Base-by-base conservation (phyloP, 257 asterid species). In the Henckelia pumila region DNA sequence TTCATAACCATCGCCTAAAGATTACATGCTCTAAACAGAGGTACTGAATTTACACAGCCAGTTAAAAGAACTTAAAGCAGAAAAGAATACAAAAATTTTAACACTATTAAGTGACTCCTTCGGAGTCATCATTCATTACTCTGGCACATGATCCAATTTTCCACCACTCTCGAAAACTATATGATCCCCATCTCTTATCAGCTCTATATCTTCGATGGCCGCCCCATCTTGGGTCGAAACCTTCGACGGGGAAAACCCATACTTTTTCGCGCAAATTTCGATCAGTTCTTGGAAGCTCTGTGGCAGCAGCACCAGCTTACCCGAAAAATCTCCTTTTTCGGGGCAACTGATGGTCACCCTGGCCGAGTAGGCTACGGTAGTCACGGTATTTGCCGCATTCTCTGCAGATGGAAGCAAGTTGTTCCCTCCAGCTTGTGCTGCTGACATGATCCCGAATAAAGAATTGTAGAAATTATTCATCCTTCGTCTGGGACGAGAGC, bases 381-480 rank as follows among this genome's bases (percentile, higher is more conserved):
- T 13, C 7, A 28, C 58, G 20, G 74, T 23, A 24, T 62, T 32
- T 13, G 44, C 59, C 6, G 71, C 32, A 63, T 66, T 75, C 26
- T 79, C 79, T 58, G 50, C 59, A 0, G 85, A 56, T 21, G 69
- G 21, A 53, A 72, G 62, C 50, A 77, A 37, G 65, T 69, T 79
- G 17, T 23, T 68, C 22, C 78, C 89, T 33, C 85, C 85, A 55
- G 70, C 79, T 65, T 79, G 87, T 47, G 80, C 85, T 28, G 95
- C 85, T 10, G 95, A 83, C 92, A 88, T 85, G 26, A 91, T 84
- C 75, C 97, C 97, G 20, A 88, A 88, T 19, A 91, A 78, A 66
- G 97, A 91, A 71, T 91, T 91, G 47, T 81, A 75, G 67, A 83
- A 88, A 60, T 82, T 82, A 55, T 73, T 84, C 22, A 78, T 69